Conservation (phyloP, 1,284 basidiomycete genomes). For the Coniophora puteana region DNA sequence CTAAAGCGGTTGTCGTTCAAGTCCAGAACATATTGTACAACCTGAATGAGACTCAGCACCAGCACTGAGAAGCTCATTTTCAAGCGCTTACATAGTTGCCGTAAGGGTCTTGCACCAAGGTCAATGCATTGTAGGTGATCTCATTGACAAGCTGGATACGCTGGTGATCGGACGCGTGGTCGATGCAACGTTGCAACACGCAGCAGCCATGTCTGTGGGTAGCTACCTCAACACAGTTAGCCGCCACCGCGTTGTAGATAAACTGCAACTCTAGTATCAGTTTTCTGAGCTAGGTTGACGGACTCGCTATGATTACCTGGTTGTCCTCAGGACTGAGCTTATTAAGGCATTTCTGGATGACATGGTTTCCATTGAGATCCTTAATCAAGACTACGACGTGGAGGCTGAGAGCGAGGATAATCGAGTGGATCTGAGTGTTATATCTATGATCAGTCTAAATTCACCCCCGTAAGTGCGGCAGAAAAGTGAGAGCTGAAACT, state of each 20-base stretch:
- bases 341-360: slow-evolving; percentile 99
- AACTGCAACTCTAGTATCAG: slow-evolving; percentile 56
- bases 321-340: slow-evolving; percentile 97
- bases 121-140: slow-evolving; percentile 98
- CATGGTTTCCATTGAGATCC: slow-evolving; percentile 99
- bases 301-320: slow-evolving; percentile 52
- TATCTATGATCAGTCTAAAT: slow-evolving; percentile 74
- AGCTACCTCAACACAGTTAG: slow-evolving; percentile 98
- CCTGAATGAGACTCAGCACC: slow-evolving; percentile 38
- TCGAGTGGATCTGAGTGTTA: slow-evolving; percentile 91
- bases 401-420: slow-evolving; percentile 94
- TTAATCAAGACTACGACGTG: slow-evolving; percentile 99
- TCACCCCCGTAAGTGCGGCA: slow-evolving; percentile 40
- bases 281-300: slow-evolving; percentile 5
- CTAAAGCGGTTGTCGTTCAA: slow-evolving; percentile 98
- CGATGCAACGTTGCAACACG: slow-evolving; percentile 97
- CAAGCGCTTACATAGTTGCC: slow-evolving; percentile 82
- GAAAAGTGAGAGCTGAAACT: slow-evolving; percentile 18
- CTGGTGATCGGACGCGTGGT: slow-evolving; percentile 96
- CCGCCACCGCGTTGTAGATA: slow-evolving; percentile 99
- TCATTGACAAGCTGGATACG: slow-evolving; percentile 97
- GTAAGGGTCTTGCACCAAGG: slow-evolving; percentile 98
- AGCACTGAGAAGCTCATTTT: not conserved
- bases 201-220: slow-evolving; percentile 99
- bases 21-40: slow-evolving; percentile 97